These are phyloP conservation scores for Trichoderma lentiforme DNA, from an alignment of 2,329 filamentous ascomycete genomes.

Conservation along the genomic window DNA sequence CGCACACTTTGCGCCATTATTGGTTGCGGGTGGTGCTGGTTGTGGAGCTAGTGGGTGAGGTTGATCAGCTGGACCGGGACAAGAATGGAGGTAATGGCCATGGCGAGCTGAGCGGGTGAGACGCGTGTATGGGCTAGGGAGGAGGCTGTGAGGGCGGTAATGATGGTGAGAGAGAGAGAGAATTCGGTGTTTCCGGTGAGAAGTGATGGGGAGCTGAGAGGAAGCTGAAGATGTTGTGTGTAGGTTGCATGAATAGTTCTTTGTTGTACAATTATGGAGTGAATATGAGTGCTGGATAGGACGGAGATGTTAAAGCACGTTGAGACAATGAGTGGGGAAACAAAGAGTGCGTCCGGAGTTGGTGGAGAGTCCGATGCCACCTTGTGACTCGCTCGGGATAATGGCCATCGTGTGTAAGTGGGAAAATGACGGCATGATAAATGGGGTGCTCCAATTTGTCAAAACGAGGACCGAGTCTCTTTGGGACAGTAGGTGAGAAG, in stretches of 20 bases:
- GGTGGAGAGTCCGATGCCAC: not conserved
- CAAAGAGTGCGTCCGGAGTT: not conserved
- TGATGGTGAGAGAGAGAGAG: not conserved
- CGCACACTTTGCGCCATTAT: conserved; percentile 1
- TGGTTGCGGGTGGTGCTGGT: not conserved
- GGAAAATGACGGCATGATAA: not conserved
- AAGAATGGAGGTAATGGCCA: not conserved
- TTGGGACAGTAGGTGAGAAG: not conserved
- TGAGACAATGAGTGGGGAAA: not conserved
- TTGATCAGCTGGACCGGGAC: conserved; percentile 8
- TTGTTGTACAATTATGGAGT: not conserved
- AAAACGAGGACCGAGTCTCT: not conserved
- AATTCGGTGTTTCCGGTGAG: not conserved
- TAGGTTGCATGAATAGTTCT: not conserved
- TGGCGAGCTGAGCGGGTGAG: not conserved
- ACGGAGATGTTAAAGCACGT: not conserved
- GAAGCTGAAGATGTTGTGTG: not conserved
- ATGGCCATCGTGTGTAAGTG: not conserved
- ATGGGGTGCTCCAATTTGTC: not conserved
- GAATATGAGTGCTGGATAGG: not conserved
- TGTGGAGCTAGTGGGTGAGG: not conserved
- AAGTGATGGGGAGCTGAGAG: not conserved
- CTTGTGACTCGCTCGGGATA: conserved; percentile 1
- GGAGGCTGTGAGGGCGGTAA: not conserved
- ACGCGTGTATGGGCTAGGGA: not conserved